Evolutionary conservation across 371 early-diverging fungal genomes (phyloP).

Genomic region (Phascolomyces articulosus): DNA sequence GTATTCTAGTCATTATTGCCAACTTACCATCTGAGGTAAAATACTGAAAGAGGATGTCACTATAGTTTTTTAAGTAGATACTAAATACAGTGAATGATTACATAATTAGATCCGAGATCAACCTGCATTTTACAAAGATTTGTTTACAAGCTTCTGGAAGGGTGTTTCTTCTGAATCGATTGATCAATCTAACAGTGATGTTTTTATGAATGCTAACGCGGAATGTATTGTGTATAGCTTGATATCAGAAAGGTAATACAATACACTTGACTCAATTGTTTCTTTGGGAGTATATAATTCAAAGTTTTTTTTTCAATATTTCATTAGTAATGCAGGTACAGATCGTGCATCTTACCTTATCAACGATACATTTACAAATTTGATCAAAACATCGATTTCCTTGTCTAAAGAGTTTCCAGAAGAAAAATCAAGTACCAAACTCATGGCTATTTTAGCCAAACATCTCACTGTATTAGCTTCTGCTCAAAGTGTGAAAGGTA

Average conservation of each 20-base stretch:
- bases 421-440: slow-evolving; percentile 29
- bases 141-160: slow-evolving; percentile 74
- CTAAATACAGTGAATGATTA: too few relatives aligned
- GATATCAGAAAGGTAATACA: slow-evolving; percentile 45
- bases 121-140: slow-evolving; percentile 54
- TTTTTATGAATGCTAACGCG: slow-evolving; percentile 64
- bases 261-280: background rate
- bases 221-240: slow-evolving; percentile 64
- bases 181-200: slow-evolving; percentile 51
- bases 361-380: slow-evolving; percentile 17
- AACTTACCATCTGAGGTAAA: slow-evolving; percentile 56
- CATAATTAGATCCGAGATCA: slow-evolving; percentile 1
- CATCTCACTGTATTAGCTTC: slow-evolving; percentile 27
- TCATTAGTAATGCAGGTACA: background rate
- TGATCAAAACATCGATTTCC: slow-evolving; percentile 23
- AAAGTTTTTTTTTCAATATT: too few relatives aligned
- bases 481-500: slow-evolving; percentile 25
- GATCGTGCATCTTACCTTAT: background rate
- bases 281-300: too few relatives aligned
- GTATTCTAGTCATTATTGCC: slow-evolving; percentile 69
- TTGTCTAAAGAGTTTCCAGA: slow-evolving; percentile 16
- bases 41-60: too few relatives aligned
- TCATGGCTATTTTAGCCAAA: slow-evolving; percentile 29
- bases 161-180: slow-evolving; percentile 55
- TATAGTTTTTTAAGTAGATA: too few relatives aligned